Percentiles rank a stretch among this genome's conserved stretches.
Evolutionary conservation across 2,329 filamentous ascomycete species (phyloP).

Genomic region (Neonectria faginata): DNA sequence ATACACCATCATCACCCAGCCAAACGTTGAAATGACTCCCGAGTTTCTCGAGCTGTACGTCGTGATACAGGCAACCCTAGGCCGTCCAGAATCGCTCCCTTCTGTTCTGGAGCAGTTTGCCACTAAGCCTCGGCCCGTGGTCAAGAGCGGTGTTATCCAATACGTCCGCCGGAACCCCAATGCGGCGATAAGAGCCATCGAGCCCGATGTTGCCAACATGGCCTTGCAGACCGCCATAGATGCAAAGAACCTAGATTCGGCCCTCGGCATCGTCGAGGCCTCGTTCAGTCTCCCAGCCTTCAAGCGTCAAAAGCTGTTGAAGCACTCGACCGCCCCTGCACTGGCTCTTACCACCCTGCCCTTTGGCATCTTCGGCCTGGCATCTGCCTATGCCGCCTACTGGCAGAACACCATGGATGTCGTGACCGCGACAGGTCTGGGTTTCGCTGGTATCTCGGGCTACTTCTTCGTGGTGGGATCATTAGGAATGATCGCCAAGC

Average conservation of each 20-base stretch:
- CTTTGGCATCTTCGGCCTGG: conserved; percentile 76
- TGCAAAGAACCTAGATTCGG: conserved; percentile 80
- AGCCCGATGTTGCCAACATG: conserved; percentile 74
- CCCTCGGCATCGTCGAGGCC: conserved; percentile 79
- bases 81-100: conserved; percentile 80
- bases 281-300: conserved; percentile 76
- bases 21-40: conserved; percentile 83
- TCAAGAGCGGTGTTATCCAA: conserved; percentile 67
- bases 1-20: conserved; percentile 78
- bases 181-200: conserved; percentile 77
- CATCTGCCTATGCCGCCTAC: conserved; percentile 61
- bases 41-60: conserved; percentile 80
- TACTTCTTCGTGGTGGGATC: conserved; percentile 86
- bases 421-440: conserved; percentile 78
- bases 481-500: conserved; percentile 84
- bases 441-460: conserved; percentile 83
- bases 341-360: conserved; percentile 70
- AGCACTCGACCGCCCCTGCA: conserved; percentile 70
- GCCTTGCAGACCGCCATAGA: conserved; percentile 85
- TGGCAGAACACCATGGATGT: conserved; percentile 79
- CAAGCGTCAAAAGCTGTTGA: conserved; percentile 74
- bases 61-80: conserved; percentile 77
- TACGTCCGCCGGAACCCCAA: conserved; percentile 76
- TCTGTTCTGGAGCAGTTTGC: conserved; percentile 85
- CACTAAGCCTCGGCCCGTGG: conserved; percentile 78